A percentile compares a stretch with the other conserved stretches of the same genome.
Evolutionary conservation across 345 rosid genomes (phyloP).

Genomic region (Pistacia vera): DNA sequence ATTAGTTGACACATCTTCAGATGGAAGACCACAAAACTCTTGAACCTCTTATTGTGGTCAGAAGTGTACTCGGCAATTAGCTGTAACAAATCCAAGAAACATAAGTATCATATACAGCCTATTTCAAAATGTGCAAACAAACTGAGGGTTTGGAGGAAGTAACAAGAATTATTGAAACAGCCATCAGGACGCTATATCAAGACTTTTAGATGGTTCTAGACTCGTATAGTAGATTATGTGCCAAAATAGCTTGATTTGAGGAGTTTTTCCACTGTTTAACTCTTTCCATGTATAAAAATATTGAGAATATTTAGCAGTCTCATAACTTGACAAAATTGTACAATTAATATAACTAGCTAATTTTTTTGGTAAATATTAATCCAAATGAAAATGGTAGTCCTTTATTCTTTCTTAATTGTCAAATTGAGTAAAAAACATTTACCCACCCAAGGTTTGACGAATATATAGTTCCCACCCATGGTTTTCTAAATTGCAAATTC

Average conservation of each 20-base stretch:
- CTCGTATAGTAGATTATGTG: neutral
- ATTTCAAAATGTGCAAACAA: neutral
- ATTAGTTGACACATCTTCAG: slow-evolving; percentile 36
- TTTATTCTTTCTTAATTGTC: neutral
- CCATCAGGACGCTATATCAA: neutral
- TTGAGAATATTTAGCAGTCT: neutral
- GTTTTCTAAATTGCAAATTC: no score
- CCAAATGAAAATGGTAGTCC: neutral
- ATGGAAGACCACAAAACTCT: slow-evolving; percentile 37
- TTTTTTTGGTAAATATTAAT: neutral
- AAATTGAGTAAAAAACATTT: no score
- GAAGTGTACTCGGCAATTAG: slow-evolving; percentile 32
- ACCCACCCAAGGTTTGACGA: no score
- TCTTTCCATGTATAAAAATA: neutral
- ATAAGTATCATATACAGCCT: neutral
- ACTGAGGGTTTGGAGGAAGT: neutral
- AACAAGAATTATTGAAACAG: neutral
- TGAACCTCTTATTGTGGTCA: slow-evolving; percentile 13
- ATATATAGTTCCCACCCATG: no score
- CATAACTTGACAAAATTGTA: neutral
- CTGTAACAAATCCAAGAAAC: slow-evolving; percentile 32
- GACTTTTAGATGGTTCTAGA: neutral
- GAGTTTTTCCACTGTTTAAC: neutral
- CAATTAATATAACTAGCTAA: no score
- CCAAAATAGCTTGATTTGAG: neutral